Base-by-base conservation (phyloP, 2,329 filamentous ascomycete genomes). In the Hymenoscyphus infarciens region DNA sequence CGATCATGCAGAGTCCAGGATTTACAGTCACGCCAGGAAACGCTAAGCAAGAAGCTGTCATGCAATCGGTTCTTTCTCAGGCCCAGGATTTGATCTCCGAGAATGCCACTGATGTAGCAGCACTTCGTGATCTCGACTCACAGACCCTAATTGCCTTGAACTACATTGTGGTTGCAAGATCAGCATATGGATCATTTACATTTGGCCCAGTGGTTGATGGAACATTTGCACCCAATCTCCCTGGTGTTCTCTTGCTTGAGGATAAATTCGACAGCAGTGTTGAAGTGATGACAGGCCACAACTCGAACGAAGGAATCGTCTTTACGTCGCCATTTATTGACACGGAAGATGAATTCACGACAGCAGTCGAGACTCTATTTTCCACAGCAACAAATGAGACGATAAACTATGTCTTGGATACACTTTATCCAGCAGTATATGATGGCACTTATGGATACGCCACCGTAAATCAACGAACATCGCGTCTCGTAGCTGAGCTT, bases 351-450 rank as follows among this genome's bases (percentile, higher is more conserved):
- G 61, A 63, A 3, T 62, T 65, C 33, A 19, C 5, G 1, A 29
- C 25, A 1, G 60, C 65, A 33, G 10, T 71, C 7, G 27, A 22
- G 4, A 27, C 27, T 5, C 13, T 63, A 1, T 61, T 75, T 54
- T 69, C 72, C 3, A 63, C 56, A 6, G 67, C 58, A 15, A 65
- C 72, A 10, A 61, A 61, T 31, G 25, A 57, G 5, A 59, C 62
- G 8, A 55, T 69, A 19, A 22, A 35, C 22, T 78, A 81, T 66
- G 75, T 84, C 56, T 69, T 72, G 2, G 67, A 77, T 3, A 75
- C 71, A 0, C 73, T 85, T 10, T 85, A 85, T 71, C 83, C 83
- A 2, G 70, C 79, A 1, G 69, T 80, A 38, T 82, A 79, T 66
- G 73, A 74, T 67, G 81, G 79, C 39, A 74, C 71, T 2, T 73